phyloP scores from a whole-genome alignment of 345 rosid genomes.

The Eucalyptus melliodora region DNA sequence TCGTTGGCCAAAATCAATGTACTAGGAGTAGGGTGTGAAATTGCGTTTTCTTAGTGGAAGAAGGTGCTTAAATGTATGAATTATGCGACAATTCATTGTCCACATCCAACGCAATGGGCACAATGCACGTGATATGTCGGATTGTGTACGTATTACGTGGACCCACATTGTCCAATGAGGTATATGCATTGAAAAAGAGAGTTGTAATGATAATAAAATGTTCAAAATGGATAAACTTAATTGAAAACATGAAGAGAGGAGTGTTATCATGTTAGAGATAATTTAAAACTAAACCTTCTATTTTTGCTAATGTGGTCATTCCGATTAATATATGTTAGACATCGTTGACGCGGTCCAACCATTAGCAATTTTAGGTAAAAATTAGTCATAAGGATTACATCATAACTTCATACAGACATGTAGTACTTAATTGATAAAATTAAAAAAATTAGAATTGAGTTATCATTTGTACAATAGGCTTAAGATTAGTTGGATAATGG shows the following conservation, averaged over 20 bases:
- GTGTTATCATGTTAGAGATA: neutral
- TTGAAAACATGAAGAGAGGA: neutral
- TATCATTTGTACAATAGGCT: fast-evolving
- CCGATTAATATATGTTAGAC: neutral
- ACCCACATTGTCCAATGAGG: neutral
- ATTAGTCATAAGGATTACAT: neutral
- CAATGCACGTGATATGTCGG: neutral
- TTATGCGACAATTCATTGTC: neutral
- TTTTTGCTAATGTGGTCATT: neutral
- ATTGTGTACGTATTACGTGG: neutral
- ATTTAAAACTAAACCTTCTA: neutral
- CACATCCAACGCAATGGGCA: neutral
- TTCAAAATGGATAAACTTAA: neutral
- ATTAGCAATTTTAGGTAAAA: neutral
- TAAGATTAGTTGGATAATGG: too few species aligned
- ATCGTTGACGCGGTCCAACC: fast-evolving
- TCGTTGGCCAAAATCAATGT: neutral
- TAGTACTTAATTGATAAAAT: neutral
- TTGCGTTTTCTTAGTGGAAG: neutral
- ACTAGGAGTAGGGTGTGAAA: neutral
- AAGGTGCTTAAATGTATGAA: neutral
- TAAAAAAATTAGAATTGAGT: neutral
- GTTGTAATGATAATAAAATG: neutral
- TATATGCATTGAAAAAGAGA: neutral
- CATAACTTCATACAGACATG: neutral